Conservation (phyloP, 768 basidiomycete genomes). For the Pleurotus djamor region DNA sequence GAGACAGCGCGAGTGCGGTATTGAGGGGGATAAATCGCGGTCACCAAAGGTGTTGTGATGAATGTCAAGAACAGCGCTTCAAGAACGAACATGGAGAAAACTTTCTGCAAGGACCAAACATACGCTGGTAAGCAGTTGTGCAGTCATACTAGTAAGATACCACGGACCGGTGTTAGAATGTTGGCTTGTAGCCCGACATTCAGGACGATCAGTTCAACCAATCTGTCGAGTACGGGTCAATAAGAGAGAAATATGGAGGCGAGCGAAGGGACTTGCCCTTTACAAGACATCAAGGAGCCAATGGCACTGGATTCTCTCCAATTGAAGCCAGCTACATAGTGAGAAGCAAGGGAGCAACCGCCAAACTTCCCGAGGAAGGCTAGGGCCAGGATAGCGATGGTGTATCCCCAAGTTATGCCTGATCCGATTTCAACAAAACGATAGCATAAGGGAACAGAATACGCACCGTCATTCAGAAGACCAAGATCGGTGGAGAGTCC, state of each 20-base stretch:
- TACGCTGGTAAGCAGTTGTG: neutral
- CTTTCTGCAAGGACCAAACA: constrained; percentile 36
- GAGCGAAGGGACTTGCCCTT: constrained; percentile 55
- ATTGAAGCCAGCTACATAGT: constrained; percentile 64
- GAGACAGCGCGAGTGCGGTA: constrained; percentile 47
- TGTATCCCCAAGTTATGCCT: constrained; percentile 89
- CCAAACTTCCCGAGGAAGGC: constrained; percentile 91
- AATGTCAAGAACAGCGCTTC: constrained; percentile 82
- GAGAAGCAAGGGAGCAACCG: constrained; percentile 74
- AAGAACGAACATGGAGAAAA: constrained; percentile 96
- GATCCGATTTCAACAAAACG: neutral
- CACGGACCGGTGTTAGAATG: constrained; percentile 59
- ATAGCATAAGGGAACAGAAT: neutral
- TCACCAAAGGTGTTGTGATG: constrained; percentile 80
- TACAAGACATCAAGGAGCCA: constrained; percentile 93
- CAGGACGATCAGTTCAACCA: constrained; percentile 93
- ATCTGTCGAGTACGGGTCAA: too few species aligned
- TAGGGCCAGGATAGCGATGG: constrained; percentile 70
- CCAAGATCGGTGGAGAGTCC: constrained; percentile 90
- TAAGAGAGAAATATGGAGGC: too few species aligned
- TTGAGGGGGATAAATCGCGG: constrained; percentile 63
- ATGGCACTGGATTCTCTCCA: constrained; percentile 83
- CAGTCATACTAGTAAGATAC: neutral
- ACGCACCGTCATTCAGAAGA: constrained; percentile 69
- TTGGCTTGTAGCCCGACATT: constrained; percentile 87